Evolutionary conservation across 2,329 filamentous ascomycete species (phyloP), one percentile per base, ranked within the genome.

Genomic region (Sclerotinia sclerotiorum): DNA sequence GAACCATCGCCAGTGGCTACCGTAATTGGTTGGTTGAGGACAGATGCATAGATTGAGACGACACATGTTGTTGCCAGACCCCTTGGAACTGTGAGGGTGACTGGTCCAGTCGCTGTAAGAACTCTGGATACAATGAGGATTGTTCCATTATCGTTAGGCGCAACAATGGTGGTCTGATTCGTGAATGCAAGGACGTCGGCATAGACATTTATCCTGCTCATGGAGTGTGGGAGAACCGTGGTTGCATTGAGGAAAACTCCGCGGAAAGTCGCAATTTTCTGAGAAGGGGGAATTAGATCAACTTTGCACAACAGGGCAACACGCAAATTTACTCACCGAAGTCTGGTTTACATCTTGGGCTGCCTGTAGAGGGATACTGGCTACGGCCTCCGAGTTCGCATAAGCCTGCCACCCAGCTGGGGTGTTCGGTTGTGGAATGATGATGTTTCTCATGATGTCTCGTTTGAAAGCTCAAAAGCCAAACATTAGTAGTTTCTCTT

Each of bases 381-480:
- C 58, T 21, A 62, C 58, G 29, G 58, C 58, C 3, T 62, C 21
- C 13, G 46, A 48, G 46, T 17, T 62, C 5, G 58, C 58, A 24
- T 49, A 62, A 21, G 58, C 58, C 21, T 49, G 44, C 58, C 58
- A 62, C 7, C 58, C 58, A 49, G 58, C 29, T 62, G 58, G 58
- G 17, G 58, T 35, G 21, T 62, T 49, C 1, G 58, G 58, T 44
- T 62, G 58, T 19, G 58, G 58, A 0, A 62, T 62, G 13, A 62
- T 49, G 7, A 49, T 49, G 11, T 24, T 62, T 13, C n/a, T 62
- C 58, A 62, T 62, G 7, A 6, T 62, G 29, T n/a, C 3, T 32
- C 19, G 27, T 55, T 35, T 35, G 8, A 55, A 32, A 21, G 17
- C 2, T 55, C 8, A 8, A 55, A 5, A 55, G 6, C 32, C 27